Base-by-base conservation (phyloP, 2,329 filamentous ascomycete species). In the Ceratocystis cacaofunesta region DNA sequence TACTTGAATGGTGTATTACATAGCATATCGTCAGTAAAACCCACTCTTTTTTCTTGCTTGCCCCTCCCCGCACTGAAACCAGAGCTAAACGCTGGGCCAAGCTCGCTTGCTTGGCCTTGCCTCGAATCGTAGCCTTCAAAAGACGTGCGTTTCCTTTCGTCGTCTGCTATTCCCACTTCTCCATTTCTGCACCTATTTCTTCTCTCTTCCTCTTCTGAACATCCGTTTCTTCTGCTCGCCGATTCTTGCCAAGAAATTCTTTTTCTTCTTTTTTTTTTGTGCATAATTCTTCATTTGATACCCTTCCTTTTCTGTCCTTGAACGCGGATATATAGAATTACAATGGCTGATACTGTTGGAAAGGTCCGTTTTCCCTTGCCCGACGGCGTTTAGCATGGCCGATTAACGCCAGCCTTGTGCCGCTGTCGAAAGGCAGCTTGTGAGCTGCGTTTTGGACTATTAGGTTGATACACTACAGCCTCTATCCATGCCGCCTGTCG, bases 331-430 rank as follows among this genome's bases (percentile, higher is more conserved):
- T 41, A 41, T n/a, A 43, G 22, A 48, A 58, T 15, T 12, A 41
- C 43, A 63, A 69, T 69, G 68, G 66, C 68, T 60, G 65, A 67
- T 58, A 69, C 68, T 46, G 58, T 65, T 67, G 66, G 66, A 32
- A 67, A 67, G 66, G 66, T 67, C 25, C 25, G 52, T 57, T 57
- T 32, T 15, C 5, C 12, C 28, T 30, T 32, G 25, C 15, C 52
- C 55, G 63, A 22, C 63, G 7, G 22, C 41, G 65, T 63, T 63
- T 62, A 8, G 50, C n/a, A 41, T 10, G 8, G 17, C 41, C n/a
- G 12, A 41, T 43, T 43, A 44, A 17, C 22, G 41, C 19, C 46
- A 4, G 61, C 30, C 12, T 17, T 48, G 44, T 25, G 36, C 43
- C 25, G 43, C 6, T 1, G 36, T 41, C 36, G 12, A 41, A 41